phyloP scores from a whole-genome alignment of 768 basidiomycete genomes.

The Termitomyces titanicus region DNA sequence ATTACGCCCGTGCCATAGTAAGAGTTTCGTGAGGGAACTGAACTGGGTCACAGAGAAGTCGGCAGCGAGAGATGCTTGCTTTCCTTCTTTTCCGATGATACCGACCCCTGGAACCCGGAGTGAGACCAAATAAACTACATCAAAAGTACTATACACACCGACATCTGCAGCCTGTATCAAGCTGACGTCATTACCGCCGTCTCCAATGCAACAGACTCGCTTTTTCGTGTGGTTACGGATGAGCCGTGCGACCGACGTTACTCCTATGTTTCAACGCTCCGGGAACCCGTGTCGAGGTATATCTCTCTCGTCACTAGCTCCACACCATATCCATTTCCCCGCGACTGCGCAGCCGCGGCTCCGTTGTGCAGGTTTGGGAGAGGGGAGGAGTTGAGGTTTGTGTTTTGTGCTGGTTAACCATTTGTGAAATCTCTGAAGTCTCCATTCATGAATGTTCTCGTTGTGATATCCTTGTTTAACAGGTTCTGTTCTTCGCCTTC shows the following conservation, averaged over 20 bases:
- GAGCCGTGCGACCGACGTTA: conserved; percentile 89
- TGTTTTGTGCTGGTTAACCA: too few relatives aligned
- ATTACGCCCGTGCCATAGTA: conserved; percentile 98
- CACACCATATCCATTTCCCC: too few relatives aligned
- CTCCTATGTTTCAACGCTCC: too few relatives aligned
- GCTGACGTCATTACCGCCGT: conserved; percentile 98
- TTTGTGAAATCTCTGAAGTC: too few relatives aligned
- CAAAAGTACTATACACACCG: conserved; percentile 51
- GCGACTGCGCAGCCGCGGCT: too few relatives aligned
- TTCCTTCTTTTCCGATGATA: conserved; percentile 98
- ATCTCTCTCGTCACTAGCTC: too few relatives aligned
- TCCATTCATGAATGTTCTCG: too few relatives aligned
- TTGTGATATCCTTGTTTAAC: too few relatives aligned
- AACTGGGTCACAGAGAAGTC: conserved; percentile 99
- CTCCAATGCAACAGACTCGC: conserved; percentile 97
- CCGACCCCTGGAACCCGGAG: conserved; percentile 67
- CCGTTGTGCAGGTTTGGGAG: too few relatives aligned
- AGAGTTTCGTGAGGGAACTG: conserved; percentile 90
- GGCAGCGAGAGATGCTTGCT: conserved; percentile 97
- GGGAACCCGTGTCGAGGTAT: too few relatives aligned
- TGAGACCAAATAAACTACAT: background rate
- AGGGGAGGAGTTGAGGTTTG: too few relatives aligned
- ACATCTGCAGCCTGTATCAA: conserved; percentile 99
- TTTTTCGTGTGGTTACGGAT: conserved; percentile 91
- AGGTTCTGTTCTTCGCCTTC: too few relatives aligned